Percentiles rank a stretch among this genome's conserved stretches.
Conservation (phyloP, 192 early-diverging fungal genomes). For the Gryganskiella cystojenkinii region DNA sequence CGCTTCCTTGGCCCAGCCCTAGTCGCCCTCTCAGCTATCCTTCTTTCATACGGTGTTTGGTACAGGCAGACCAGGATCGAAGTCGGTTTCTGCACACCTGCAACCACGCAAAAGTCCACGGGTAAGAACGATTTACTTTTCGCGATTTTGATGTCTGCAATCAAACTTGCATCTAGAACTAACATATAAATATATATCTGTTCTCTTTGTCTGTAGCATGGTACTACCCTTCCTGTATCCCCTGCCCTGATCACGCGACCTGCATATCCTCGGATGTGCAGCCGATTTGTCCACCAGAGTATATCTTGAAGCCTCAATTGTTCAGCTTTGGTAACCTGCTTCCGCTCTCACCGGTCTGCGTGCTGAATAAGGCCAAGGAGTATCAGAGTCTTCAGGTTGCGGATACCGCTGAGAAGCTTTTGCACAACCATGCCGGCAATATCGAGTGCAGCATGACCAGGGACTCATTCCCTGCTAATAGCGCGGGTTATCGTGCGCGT, state of each 20-base stretch:
- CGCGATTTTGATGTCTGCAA: neutral
- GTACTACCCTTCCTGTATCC: constrained; percentile 54
- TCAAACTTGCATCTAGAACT: neutral
- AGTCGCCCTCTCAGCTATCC: constrained; percentile 4
- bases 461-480: constrained; percentile 13
- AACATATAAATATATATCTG: neutral
- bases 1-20: neutral
- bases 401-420: constrained; percentile 38
- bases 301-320: constrained; percentile 39
- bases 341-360: constrained; percentile 49
- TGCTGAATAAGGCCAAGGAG: constrained; percentile 54
- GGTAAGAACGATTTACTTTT: neutral
- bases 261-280: constrained; percentile 30
- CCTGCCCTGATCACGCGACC: constrained; percentile 53
- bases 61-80: constrained; percentile 44
- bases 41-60: constrained; percentile 48
- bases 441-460: constrained; percentile 44
- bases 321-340: constrained; percentile 53
- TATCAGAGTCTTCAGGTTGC: constrained; percentile 44
- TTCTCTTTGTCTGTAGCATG: constrained; percentile 15
- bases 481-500: constrained; percentile 13
- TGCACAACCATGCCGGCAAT: constrained; percentile 48
- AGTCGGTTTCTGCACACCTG: constrained; percentile 40
- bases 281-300: constrained; percentile 45
- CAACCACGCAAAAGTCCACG: neutral